These are phyloP conservation scores for Pseudomassariella vexata DNA, from an alignment of 2,329 filamentous ascomycete species.

Conservation along the genomic window DNA sequence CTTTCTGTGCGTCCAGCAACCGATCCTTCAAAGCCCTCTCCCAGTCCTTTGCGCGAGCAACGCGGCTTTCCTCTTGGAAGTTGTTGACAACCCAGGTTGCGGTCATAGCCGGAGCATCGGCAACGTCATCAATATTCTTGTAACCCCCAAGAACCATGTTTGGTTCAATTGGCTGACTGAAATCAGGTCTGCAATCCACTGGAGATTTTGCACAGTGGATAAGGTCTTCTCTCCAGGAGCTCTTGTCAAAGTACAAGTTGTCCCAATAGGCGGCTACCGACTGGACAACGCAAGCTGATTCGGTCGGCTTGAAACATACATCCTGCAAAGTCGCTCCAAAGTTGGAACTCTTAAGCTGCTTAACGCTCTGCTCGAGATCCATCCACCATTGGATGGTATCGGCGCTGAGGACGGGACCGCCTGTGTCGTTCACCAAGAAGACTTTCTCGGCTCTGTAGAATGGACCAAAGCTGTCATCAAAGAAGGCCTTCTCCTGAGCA, in stretches of 20 bases:
- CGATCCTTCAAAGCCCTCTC: conserved; percentile 72
- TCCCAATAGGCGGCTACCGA: conserved; percentile 88
- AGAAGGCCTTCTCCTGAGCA: conserved; percentile 88
- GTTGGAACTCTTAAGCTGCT: conserved; percentile 62
- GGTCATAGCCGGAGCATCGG: conserved; percentile 74
- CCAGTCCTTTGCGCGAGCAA: conserved; percentile 80
- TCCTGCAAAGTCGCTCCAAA: conserved; percentile 69
- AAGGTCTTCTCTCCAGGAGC: conserved; percentile 68
- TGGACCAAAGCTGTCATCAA: conserved; percentile 87
- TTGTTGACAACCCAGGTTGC: conserved; percentile 96
- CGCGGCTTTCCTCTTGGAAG: conserved; percentile 62
- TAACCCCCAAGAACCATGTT: conserved; percentile 83
- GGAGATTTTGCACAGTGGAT: conserved; percentile 71
- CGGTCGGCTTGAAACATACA: conserved; percentile 90
- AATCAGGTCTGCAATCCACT: conserved; percentile 79
- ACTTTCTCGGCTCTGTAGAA: conserved; percentile 93
- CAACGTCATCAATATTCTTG: conserved; percentile 55
- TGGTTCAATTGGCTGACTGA: conserved; percentile 81
- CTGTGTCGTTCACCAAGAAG: conserved; percentile 86
- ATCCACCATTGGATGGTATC: conserved; percentile 94
- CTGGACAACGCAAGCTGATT: conserved; percentile 84
- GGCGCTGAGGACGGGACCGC: conserved; percentile 76
- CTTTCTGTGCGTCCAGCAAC: conserved; percentile 70
- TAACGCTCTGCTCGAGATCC: conserved; percentile 74
- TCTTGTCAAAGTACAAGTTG: conserved; percentile 57